Conservation (phyloP, 1,284 basidiomycete genomes). For the Moniliophthora roreri region DNA sequence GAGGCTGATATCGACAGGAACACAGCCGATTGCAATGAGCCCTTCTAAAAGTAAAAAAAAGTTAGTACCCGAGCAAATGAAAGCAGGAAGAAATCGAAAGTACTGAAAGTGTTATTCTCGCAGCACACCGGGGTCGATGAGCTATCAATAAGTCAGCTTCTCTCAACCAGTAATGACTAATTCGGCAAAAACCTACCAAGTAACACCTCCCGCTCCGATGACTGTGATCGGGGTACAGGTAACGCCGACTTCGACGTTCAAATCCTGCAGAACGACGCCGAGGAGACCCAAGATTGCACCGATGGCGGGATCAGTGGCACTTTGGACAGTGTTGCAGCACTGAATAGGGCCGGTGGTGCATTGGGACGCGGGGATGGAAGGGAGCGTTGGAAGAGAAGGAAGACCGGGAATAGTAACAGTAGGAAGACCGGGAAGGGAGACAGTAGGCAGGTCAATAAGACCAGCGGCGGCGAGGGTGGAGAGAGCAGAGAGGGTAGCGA, state of each 20-base stretch:
- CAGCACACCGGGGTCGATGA: conserved; percentile 17
- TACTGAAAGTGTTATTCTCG: conserved; percentile 18
- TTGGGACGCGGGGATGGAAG: not conserved
- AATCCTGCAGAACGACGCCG: conserved; percentile 6
- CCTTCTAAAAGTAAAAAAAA: conserved; percentile 10
- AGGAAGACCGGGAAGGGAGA: too few species aligned
- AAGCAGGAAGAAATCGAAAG: not conserved
- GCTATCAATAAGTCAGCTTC: conserved; percentile 4
- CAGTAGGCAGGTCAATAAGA: not conserved
- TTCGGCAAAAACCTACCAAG: conserved; percentile 12
- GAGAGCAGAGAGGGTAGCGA: conserved; percentile 18
- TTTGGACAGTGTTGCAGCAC: conserved; percentile 15
- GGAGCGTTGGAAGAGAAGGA: too few species aligned
- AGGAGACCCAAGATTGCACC: conserved; percentile 12
- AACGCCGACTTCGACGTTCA: conserved; percentile 19
- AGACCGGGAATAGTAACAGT: too few species aligned
- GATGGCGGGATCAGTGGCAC: not conserved
- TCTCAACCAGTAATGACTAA: too few species aligned
- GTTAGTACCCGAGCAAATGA: not conserved
- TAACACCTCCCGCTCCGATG: conserved; percentile 15
- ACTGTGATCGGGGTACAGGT: conserved; percentile 21
- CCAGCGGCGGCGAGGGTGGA: conserved; percentile 20
- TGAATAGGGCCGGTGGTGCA: conserved; percentile 19
- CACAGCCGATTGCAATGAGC: conserved; percentile 19
- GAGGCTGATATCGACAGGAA: conserved; percentile 14